Percentiles rank a stretch among this genome's conserved stretches.
Evolutionary conservation across 257 asterid genomes (phyloP).

Genomic region (Solanum stenotomum): DNA sequence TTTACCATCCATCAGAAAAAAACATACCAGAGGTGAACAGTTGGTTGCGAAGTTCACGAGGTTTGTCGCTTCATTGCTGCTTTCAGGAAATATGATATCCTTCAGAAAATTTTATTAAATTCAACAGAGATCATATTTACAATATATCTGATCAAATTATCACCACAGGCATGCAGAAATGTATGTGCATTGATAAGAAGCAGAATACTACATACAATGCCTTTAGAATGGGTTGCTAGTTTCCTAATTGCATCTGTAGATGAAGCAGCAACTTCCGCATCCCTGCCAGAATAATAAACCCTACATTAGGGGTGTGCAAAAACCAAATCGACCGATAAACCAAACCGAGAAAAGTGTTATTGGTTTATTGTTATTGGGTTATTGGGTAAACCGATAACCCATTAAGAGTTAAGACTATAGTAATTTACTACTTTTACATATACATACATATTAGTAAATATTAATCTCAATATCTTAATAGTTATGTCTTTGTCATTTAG

Average conservation of each 20-base stretch:
- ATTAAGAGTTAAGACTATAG: too few relatives aligned
- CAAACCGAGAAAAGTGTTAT: too few relatives aligned
- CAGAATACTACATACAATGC: constrained; percentile 44
- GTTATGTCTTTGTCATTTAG: too few relatives aligned
- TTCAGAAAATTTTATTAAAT: constrained; percentile 11
- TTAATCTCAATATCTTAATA: too few relatives aligned
- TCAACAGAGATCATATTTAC: neutral
- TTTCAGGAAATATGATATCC: constrained; percentile 60
- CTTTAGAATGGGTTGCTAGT: constrained; percentile 55
- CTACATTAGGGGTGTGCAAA: too few relatives aligned
- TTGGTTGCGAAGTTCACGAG: constrained; percentile 51
- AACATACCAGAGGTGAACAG: constrained; percentile 71
- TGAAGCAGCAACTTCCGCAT: constrained; percentile 82
- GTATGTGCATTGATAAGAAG: constrained; percentile 4
- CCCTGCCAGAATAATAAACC: constrained; percentile 29
- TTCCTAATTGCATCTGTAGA: constrained; percentile 50
- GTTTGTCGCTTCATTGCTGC: constrained; percentile 44
- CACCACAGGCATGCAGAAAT: constrained; percentile 1
- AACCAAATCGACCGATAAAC: too few relatives aligned
- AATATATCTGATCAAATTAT: constrained; percentile 1
- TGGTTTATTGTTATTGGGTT: too few relatives aligned
- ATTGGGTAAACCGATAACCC: too few relatives aligned
- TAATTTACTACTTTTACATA: too few relatives aligned
- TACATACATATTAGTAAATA: too few relatives aligned
- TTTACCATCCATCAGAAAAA: neutral